These are phyloP conservation scores for Russula emetica DNA, from an alignment of 768 basidiomycete genomes.

Conservation along the genomic window DNA sequence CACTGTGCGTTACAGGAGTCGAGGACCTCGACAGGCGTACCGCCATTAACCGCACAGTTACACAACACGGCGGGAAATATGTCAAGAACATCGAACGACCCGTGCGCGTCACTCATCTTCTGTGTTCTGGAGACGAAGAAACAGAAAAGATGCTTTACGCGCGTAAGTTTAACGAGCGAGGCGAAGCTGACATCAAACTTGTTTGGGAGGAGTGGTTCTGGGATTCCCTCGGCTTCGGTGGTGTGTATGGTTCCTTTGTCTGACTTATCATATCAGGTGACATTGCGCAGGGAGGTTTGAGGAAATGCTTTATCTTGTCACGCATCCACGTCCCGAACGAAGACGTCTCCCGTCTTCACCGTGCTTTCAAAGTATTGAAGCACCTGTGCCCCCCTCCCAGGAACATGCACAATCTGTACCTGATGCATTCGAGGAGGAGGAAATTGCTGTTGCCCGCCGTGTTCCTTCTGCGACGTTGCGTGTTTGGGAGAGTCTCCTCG, in stretches of 20 bases:
- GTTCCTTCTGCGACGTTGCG: slow-evolving; percentile 58
- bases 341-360: slow-evolving; percentile 5
- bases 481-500: slow-evolving; percentile 67
- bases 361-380: neutral
- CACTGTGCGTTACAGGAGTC: slow-evolving; percentile 73
- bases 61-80: slow-evolving; percentile 60
- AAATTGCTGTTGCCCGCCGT: slow-evolving; percentile 53
- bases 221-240: slow-evolving; percentile 80
- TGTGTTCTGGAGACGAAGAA: slow-evolving; percentile 65
- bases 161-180: slow-evolving; percentile 61
- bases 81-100: slow-evolving; percentile 73
- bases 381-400: slow-evolving; percentile 6
- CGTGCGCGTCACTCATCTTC: slow-evolving; percentile 76
- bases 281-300: slow-evolving; percentile 23
- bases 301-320: slow-evolving; percentile 24
- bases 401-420: slow-evolving; percentile 4
- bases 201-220: slow-evolving; percentile 98
- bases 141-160: slow-evolving; percentile 78
- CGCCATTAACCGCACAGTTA: slow-evolving; percentile 59
- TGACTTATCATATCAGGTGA: neutral
- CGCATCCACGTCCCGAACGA: slow-evolving; percentile 25
- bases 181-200: slow-evolving; percentile 69
- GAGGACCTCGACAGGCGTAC: slow-evolving; percentile 56
- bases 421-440: slow-evolving; percentile 45
- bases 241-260: slow-evolving; percentile 33